Conservation (phyloP, 805 yeast species). For the Sungouiella blattae region DNA sequence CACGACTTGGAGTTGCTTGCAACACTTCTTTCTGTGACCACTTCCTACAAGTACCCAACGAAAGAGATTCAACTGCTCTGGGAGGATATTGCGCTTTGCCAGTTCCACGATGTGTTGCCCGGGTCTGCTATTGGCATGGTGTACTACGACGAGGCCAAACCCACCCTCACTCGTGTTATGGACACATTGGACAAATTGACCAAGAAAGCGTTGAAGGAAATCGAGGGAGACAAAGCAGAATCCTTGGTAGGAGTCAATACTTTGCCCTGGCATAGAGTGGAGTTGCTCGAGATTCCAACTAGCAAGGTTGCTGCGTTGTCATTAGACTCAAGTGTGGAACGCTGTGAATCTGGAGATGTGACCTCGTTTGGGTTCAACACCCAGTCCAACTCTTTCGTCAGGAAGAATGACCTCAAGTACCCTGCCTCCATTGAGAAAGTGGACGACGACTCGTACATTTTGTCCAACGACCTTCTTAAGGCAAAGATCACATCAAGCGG, state of each 20-base stretch:
- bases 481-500: conserved; percentile 54
- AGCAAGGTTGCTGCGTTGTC: conserved; percentile 12
- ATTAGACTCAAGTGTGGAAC: conserved; percentile 5
- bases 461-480: conserved; percentile 59
- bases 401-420: conserved; percentile 21
- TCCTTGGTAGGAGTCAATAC: conserved; percentile 55
- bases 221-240: neutral
- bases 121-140: conserved; percentile 95
- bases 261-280: conserved; percentile 60
- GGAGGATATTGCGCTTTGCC: conserved; percentile 88
- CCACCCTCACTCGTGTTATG: conserved; percentile 62
- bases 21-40: conserved; percentile 62
- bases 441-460: conserved; percentile 39
- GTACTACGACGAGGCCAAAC: conserved; percentile 75
- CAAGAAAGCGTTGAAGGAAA: conserved; percentile 38
- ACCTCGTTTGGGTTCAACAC: conserved; percentile 12
- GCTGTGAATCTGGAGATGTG: conserved; percentile 3
- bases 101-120: conserved; percentile 97
- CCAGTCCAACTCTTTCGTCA: conserved; percentile 12
- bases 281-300: conserved; percentile 35
- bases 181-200: conserved; percentile 51
- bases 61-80: conserved; percentile 66
- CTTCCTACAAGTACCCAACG: conserved; percentile 67
- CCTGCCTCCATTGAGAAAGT: conserved; percentile 48
- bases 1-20: conserved; percentile 87